Base-by-base conservation (phyloP, 2,329 filamentous ascomycete species). In the Apiospora pterosperma region DNA sequence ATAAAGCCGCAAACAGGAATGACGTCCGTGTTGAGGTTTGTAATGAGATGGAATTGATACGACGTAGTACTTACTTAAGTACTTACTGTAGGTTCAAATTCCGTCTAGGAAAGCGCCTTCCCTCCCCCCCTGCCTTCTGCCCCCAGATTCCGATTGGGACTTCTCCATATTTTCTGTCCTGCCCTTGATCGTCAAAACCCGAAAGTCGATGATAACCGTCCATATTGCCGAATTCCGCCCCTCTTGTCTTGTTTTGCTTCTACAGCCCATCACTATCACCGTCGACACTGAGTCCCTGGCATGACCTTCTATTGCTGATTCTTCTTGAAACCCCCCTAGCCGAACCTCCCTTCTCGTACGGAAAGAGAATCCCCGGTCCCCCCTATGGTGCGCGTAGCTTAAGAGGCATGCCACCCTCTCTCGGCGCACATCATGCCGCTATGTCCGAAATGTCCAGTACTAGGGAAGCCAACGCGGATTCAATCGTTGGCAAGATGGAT, bases 361-460 rank as follows among this genome's bases (percentile, higher is more conserved):
- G 28, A 38, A 23, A 31, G 11, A 41, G 14, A 16, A 12, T 11
- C 59, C 36, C 21, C 39, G 14, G 8, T 36, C 34, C 8, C 14
- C n/a, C 34, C 25, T 34, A 61, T 61, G 59, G 59, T 61, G 44
- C 31, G 8, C 36, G 14, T 31, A 58, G 21, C 8, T 21, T 42
- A 38, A 36, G 48, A 71, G 82, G 80, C 78, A 87, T 87, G 84
- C 81, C 85, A 78, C 79, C 81, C 75, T 80, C 82, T 72, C 77
- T 83, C 72, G 76, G 41, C 38, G 62, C 82, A 74, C 83, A 84
- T 75, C 79, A 90, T 88, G 85, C 81, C 77, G 80, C 86, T 73
- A 81, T 86, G 81, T 80, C 87, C 75, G 84, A 84, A 70, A 77
- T 81, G 72, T 76, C 81, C 72, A 68, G 75, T 72, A 77, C 74